Percentiles rank a stretch among this genome's conserved stretches.
These are phyloP conservation scores for Lojkania enalia DNA, from an alignment of 2,329 filamentous ascomycete species.

Conservation along the genomic window DNA sequence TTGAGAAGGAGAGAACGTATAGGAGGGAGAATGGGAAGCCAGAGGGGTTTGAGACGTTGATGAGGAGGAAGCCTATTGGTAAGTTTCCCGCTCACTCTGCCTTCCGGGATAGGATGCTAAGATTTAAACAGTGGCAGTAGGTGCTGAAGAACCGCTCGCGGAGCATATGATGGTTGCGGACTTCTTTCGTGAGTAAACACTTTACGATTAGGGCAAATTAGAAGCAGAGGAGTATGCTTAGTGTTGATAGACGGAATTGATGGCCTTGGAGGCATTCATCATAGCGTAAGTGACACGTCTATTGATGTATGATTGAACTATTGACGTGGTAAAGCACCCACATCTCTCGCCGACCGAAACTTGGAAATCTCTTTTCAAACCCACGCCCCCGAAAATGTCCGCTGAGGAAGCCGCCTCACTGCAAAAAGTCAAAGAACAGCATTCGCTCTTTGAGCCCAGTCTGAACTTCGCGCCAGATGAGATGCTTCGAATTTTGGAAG, in stretches of 20 bases:
- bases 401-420: conserved; percentile 39
- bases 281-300: conserved; percentile 40
- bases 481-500: conserved; percentile 81
- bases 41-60: conserved; percentile 73
- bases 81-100: conserved; percentile 3
- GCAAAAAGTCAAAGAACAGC: conserved; percentile 42
- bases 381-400: conserved; percentile 36
- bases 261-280: conserved; percentile 54
- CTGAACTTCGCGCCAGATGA: conserved; percentile 75
- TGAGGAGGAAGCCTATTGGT: conserved; percentile 70
- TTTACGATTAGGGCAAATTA: neutral
- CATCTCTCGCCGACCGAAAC: conserved; percentile 53
- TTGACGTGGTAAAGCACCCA: conserved; percentile 46
- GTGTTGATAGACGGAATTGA: conserved; percentile 50
- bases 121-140: conserved; percentile 68
- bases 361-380: conserved; percentile 52
- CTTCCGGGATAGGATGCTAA: neutral
- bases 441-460: conserved; percentile 72
- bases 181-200: conserved; percentile 73
- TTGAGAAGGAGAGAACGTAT: conserved; percentile 89
- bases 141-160: conserved; percentile 81
- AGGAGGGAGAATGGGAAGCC: conserved; percentile 68
- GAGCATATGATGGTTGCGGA: conserved; percentile 71
- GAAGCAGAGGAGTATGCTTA: neutral
- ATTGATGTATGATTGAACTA: neutral